Conservation (phyloP, 805 yeast genomes). For the Candida sonorensis region DNA sequence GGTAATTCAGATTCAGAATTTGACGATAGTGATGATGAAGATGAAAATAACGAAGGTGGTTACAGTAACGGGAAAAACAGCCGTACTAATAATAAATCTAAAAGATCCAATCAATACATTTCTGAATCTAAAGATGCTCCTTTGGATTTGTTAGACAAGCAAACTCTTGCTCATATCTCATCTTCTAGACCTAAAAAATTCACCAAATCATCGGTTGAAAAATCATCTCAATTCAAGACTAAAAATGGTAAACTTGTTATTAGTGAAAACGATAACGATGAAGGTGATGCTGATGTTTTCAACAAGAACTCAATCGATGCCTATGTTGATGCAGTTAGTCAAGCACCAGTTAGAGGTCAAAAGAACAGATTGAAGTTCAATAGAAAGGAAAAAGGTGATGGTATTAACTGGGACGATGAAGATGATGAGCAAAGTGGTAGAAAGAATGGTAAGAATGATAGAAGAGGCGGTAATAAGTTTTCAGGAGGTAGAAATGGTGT, state of each 20-base stretch:
- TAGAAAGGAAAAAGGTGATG: constrained; percentile 40
- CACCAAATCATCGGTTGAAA: constrained; percentile 34
- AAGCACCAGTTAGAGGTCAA: constrained; percentile 93
- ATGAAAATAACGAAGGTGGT: constrained; percentile 8
- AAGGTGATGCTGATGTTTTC: constrained; percentile 40
- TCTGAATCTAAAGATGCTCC: constrained; percentile 71
- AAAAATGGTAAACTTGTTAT: constrained; percentile 66
- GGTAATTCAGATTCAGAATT: constrained; percentile 49
- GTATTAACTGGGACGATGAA: constrained; percentile 42
- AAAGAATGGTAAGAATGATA: background rate
- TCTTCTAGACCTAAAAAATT: constrained; percentile 73
- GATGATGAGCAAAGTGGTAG: constrained; percentile 16
- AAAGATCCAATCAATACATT: constrained; percentile 54
- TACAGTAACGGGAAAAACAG: constrained; percentile 10
- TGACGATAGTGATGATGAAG: constrained; percentile 30
- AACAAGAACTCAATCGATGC: constrained; percentile 70
- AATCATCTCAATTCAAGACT: constrained; percentile 40
- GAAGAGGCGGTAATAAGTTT: constrained; percentile 2
- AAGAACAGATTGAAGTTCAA: constrained; percentile 84
- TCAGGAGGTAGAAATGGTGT: constrained; percentile 15
- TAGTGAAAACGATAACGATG: constrained; percentile 41
- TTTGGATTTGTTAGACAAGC: constrained; percentile 79
- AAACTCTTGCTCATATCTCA: constrained; percentile 80
- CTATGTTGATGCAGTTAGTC: constrained; percentile 86
- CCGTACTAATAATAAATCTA: no score